phyloP scores from a whole-genome alignment of 2,329 filamentous ascomycete species.

The Neonectria magnoliae region DNA sequence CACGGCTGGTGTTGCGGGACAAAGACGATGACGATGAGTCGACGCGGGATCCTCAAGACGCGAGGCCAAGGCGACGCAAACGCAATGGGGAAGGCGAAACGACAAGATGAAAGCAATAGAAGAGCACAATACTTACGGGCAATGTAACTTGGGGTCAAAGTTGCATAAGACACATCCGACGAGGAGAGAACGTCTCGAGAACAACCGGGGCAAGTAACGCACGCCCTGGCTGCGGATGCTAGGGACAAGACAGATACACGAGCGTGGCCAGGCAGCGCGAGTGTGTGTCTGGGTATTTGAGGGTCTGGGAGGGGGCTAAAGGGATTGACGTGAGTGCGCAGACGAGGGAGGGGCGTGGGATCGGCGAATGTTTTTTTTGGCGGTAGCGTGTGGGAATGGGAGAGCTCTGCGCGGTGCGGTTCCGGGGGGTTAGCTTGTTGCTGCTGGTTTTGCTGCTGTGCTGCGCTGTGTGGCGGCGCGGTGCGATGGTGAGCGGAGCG shows the following conservation, averaged over 20 bases:
- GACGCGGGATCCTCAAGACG: conserved; percentile 32
- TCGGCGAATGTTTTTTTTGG: conserved; percentile 26
- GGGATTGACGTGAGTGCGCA: conserved; percentile 27
- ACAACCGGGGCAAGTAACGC: conserved; percentile 38
- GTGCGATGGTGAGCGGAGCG: conserved; percentile 19
- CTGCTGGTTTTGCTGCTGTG: conserved; percentile 17
- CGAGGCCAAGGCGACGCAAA: conserved; percentile 31
- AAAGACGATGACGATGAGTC: conserved; percentile 16
- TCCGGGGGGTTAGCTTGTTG: conserved; percentile 21
- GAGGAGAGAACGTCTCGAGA: conserved; percentile 34
- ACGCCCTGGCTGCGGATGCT: conserved; percentile 36
- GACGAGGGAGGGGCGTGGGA: conserved; percentile 28
- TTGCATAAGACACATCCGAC: conserved; percentile 39
- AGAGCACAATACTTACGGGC: conserved; percentile 49
- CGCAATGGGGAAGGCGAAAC: conserved; percentile 29
- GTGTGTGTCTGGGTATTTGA: conserved; percentile 41
- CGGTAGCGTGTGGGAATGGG: conserved; percentile 17
- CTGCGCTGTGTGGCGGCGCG: conserved; percentile 9
- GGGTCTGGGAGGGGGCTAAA: conserved; percentile 28
- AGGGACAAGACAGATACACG: conserved; percentile 41
- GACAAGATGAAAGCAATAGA: conserved; percentile 21
- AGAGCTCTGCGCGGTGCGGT: conserved; percentile 15
- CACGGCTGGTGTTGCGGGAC: conserved; percentile 21
- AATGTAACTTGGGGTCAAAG: conserved; percentile 44
- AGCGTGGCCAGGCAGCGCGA: conserved; percentile 28